Percentiles rank a stretch among this genome's conserved stretches.
phyloP scores from a whole-genome alignment of 2,329 filamentous ascomycete genomes.

The Xylaria sp. region DNA sequence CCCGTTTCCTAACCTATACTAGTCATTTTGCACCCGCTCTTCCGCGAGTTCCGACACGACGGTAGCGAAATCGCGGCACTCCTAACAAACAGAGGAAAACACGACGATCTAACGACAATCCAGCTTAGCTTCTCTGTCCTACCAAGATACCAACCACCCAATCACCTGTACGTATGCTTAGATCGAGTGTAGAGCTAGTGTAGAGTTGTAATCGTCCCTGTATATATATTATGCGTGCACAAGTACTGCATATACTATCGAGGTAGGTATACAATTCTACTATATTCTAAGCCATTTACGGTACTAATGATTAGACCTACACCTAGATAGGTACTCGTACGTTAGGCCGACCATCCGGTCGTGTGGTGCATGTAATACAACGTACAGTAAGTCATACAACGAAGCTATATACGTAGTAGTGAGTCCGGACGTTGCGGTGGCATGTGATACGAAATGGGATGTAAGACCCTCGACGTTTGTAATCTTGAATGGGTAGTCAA shows the following conservation, averaged over 20 bases:
- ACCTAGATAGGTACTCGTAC: background rate
- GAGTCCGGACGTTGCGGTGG: background rate
- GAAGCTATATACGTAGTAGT: background rate
- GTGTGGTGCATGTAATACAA: background rate
- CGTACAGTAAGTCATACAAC: background rate
- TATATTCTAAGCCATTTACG: background rate
- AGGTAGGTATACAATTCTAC: background rate
- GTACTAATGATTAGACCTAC: background rate
- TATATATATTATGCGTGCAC: background rate
- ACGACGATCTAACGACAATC: background rate
- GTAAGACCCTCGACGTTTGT: background rate
- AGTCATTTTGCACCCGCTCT: background rate
- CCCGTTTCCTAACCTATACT: background rate
- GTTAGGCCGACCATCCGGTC: background rate
- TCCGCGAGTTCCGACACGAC: conserved; percentile 24
- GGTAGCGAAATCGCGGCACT: conserved; percentile 19
- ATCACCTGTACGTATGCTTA: no score
- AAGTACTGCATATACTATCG: no score
- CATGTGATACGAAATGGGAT: conserved; percentile 8
- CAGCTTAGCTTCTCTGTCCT: background rate
- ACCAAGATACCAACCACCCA: background rate
- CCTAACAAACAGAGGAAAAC: background rate
- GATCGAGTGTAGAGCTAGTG: background rate
- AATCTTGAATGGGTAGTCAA: background rate
- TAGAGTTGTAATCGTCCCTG: background rate